Conservation (phyloP, 2,329 filamentous ascomycete species). For the Aspergillus proliferans region DNA sequence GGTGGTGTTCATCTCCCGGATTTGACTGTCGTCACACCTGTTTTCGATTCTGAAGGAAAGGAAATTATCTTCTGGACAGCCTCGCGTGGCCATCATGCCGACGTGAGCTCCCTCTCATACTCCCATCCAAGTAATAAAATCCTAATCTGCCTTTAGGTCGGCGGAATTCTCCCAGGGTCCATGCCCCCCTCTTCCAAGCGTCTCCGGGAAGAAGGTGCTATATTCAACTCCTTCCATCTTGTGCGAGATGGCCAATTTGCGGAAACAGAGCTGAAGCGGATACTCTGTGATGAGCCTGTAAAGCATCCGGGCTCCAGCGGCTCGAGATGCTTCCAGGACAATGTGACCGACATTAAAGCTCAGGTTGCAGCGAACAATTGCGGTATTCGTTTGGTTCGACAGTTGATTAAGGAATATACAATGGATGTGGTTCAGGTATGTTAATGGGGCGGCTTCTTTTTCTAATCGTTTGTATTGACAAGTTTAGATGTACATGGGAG, state of each 20-base stretch:
- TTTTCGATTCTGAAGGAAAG: slow-evolving; percentile 63
- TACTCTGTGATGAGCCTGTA: slow-evolving; percentile 65
- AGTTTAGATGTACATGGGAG: slow-evolving; percentile 62
- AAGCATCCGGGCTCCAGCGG: slow-evolving; percentile 66
- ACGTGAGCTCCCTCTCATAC: slow-evolving; percentile 46
- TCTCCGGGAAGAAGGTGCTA: slow-evolving; percentile 35
- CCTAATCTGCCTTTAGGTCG: slow-evolving; percentile 49
- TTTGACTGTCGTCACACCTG: slow-evolving; percentile 70
- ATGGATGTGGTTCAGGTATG: slow-evolving; percentile 58
- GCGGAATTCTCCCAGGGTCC: slow-evolving; percentile 67
- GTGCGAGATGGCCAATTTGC: slow-evolving; percentile 43
- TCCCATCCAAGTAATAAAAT: slow-evolving; percentile 1
- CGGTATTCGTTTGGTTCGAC: slow-evolving; percentile 66
- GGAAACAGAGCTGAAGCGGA: slow-evolving; percentile 62
- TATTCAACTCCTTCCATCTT: slow-evolving; percentile 25
- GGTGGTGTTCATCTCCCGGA: slow-evolving; percentile 78
- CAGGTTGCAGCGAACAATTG: slow-evolving; percentile 78
- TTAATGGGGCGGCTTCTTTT: too few relatives aligned
- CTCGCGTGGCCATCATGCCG: slow-evolving; percentile 62
- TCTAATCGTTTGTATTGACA: too few relatives aligned
- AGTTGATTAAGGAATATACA: slow-evolving; percentile 65
- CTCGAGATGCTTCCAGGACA: slow-evolving; percentile 69
- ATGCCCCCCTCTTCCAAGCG: slow-evolving; percentile 60
- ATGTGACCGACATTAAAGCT: slow-evolving; percentile 75
- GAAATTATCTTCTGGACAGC: slow-evolving; percentile 70